Evolutionary conservation across 768 basidiomycete species (phyloP).

Genomic region (Tylopilus balloui): DNA sequence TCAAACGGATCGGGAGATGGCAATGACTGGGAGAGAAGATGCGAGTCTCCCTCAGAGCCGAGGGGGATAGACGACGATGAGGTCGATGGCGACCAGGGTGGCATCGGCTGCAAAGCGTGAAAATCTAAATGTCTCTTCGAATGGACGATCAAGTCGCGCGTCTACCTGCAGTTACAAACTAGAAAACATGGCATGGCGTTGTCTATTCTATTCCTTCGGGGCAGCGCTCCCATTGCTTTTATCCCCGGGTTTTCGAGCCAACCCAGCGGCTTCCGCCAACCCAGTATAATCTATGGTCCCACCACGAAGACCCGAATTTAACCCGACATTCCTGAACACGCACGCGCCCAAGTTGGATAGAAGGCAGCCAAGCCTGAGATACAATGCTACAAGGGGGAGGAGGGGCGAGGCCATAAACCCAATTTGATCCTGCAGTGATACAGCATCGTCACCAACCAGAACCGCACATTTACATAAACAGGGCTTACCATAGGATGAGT

Average conservation of each 20-base stretch:
- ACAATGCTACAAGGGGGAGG: conserved; percentile 12
- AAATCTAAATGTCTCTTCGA: background rate
- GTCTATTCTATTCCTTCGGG: conserved; percentile 13
- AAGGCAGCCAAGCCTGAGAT: conserved; percentile 19
- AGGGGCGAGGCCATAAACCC: conserved; percentile 21
- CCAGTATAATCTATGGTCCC: conserved; percentile 15
- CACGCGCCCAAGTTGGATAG: conserved; percentile 24
- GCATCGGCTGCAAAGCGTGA: conserved; percentile 13
- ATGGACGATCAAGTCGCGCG: background rate
- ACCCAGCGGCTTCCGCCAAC: conserved; percentile 21
- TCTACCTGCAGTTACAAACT: background rate
- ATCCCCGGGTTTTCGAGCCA: background rate
- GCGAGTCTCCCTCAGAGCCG: conserved; percentile 30
- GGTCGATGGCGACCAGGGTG: conserved; percentile 30
- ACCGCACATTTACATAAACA: background rate
- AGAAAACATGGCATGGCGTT: background rate
- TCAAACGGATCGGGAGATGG: conserved; percentile 32
- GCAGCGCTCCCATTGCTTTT: conserved; percentile 9
- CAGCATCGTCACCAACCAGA: background rate
- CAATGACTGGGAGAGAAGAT: conserved; percentile 46
- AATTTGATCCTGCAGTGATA: conserved; percentile 19
- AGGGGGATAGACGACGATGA: conserved; percentile 27
- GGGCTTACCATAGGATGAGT: conserved; percentile 47
- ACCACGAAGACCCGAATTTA: conserved; percentile 21
- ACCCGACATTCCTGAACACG: conserved; percentile 15